phyloP scores from a whole-genome alignment of 768 basidiomycete species.

The Kwoniella dendrophila region DNA sequence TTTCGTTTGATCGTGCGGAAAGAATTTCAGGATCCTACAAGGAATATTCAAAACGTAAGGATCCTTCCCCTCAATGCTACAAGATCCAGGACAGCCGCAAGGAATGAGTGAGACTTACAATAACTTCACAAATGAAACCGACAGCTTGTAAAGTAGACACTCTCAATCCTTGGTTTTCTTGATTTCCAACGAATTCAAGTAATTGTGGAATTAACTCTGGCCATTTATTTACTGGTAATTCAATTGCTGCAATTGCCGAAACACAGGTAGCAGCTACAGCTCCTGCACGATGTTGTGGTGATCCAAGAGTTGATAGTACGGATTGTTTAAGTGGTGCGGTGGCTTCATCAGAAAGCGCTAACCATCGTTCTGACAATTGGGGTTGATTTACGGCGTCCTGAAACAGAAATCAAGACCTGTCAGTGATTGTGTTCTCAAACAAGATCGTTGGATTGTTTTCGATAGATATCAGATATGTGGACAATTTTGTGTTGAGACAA shows the following conservation, averaged over 20 bases:
- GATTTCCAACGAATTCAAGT: slow-evolving; percentile 80
- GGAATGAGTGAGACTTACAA: slow-evolving; percentile 65
- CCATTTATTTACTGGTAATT: slow-evolving; percentile 87
- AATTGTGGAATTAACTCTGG: slow-evolving; percentile 83
- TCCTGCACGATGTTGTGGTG: slow-evolving; percentile 71
- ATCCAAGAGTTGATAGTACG: slow-evolving; percentile 78
- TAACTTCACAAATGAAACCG: slow-evolving; percentile 94
- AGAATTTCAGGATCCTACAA: slow-evolving; percentile 88
- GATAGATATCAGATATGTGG: too few species aligned
- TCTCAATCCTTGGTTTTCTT: slow-evolving; percentile 64
- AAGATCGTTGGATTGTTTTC: too few species aligned
- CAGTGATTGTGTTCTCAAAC: too few species aligned
- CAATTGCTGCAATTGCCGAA: slow-evolving; percentile 88
- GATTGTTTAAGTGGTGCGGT: slow-evolving; percentile 85
- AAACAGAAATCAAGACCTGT: too few species aligned
- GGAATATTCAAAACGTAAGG: slow-evolving; percentile 67
- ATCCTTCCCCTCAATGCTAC: slow-evolving; percentile 97
- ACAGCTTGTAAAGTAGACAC: slow-evolving; percentile 91
- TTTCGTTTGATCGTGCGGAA: slow-evolving; percentile 87
- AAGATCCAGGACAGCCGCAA: slow-evolving; percentile 81
- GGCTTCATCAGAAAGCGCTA: slow-evolving; percentile 68
- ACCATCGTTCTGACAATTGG: slow-evolving; percentile 79
- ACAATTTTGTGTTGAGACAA: too few species aligned
- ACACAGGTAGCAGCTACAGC: slow-evolving; percentile 90
- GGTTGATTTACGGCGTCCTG: slow-evolving; percentile 76